Base-by-base conservation (phyloP, 2,329 filamentous ascomycete genomes). In the Colletotrichum cereale region DNA sequence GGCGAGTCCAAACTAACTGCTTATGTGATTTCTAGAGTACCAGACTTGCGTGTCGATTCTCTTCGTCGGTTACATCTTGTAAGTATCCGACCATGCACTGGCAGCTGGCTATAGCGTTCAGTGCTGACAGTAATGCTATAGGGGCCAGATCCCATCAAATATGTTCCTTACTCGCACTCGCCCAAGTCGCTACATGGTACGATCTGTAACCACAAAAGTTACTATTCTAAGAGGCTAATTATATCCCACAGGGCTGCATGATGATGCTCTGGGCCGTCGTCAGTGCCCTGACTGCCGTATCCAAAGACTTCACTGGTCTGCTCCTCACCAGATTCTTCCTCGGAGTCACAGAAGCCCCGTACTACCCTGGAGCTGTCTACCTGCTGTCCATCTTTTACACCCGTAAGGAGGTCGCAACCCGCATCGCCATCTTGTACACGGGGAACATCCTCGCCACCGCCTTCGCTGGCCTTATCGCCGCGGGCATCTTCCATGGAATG, bases 381-480 rank as follows among this genome's bases (percentile, higher is more conserved):
- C 89, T 87, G 68, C 82, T 91, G 11, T 82, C 80, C 6, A 82
- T 81, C 61, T 92, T 90, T 88, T 93, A 93, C 75, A 92, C 89
- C 0, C 85, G 90, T 26, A 88, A 88, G 74, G 91, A 92, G 76
- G 80, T 92, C 0, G 89, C 86, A 2, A 83, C 90, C n/a, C 84
- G 90, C 21, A 91, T 89, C 29, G 88, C 89, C 14, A 84, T 91
- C 11, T 83, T 83, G 0, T 83, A 86, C 67, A 89, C 89, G 0
- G 92, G 90, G 0, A 89, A 89, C 7, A 82, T 93, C 14, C 85
- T 93, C 7, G 90, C 89, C 0, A 90, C 90, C 0, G 91, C 91
- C 0, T 93, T 93, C 75, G 90, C 90, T 0, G 91, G 90, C 1
- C 81, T 91, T n/a, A 83, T 91, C 29, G 87, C 88, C 2, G 89